phyloP scores from a whole-genome alignment of 208 protist genomes.

The Leishmania turanica region DNA sequence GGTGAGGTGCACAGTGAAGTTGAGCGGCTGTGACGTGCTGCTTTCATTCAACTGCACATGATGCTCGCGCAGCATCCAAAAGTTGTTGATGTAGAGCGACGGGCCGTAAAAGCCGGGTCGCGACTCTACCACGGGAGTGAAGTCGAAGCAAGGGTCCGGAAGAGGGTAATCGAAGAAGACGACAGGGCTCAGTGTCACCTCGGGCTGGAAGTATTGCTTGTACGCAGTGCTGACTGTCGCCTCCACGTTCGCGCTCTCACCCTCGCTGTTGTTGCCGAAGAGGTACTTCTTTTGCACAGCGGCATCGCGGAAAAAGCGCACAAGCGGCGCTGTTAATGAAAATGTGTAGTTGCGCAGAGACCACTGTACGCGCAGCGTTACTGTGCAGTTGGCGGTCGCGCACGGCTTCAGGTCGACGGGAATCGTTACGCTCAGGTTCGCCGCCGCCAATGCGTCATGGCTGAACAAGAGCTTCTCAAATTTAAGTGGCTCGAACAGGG shows the following conservation, averaged over 20 bases:
- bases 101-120: slow-evolving; percentile 74
- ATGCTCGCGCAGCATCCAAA: slow-evolving; percentile 93
- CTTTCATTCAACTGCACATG: slow-evolving; percentile 81
- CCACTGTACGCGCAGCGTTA: slow-evolving; percentile 33
- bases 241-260: not conserved
- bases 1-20: slow-evolving; percentile 60
- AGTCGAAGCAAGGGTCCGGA: slow-evolving; percentile 39
- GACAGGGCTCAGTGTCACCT: slow-evolving; percentile 71
- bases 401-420: slow-evolving; percentile 30
- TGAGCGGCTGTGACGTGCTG: slow-evolving; percentile 40
- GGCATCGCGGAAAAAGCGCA: slow-evolving; percentile 26
- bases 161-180: slow-evolving; percentile 73
- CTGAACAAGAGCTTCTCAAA: slow-evolving; percentile 27
- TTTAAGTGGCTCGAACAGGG: slow-evolving; percentile 34
- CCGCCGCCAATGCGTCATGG: slow-evolving; percentile 19
- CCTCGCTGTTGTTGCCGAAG: slow-evolving; percentile 15
- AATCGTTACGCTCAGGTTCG: slow-evolving; percentile 21
- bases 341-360: slow-evolving; percentile 24
- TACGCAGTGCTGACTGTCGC: not conserved
- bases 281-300: slow-evolving; percentile 37
- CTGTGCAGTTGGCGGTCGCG: slow-evolving; percentile 26
- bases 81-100: slow-evolving; percentile 94
- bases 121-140: slow-evolving; percentile 38
- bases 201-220: slow-evolving; percentile 58
- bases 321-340: slow-evolving; percentile 19